phyloP scores from a whole-genome alignment of 306 rosid species.

The Lathyrus sativus region DNA sequence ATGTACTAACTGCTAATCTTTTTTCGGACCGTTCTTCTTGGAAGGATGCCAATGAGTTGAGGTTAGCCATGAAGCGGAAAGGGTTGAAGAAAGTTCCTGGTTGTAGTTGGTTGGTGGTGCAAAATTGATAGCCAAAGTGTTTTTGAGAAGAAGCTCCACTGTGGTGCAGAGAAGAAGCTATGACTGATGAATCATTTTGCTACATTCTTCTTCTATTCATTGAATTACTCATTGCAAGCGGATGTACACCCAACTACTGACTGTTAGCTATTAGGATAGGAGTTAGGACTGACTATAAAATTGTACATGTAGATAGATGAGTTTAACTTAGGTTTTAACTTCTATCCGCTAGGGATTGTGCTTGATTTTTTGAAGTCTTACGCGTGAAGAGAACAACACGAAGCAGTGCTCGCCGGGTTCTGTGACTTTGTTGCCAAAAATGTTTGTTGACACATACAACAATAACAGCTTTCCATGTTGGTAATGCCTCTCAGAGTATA shows the following conservation, averaged over 20 bases:
- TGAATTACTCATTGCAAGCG: conserved; percentile 6
- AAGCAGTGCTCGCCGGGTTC: not conserved
- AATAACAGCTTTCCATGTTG: not conserved
- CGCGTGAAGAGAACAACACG: not conserved
- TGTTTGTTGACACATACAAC: not conserved
- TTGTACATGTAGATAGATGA: conserved; percentile 32
- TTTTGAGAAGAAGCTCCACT: not conserved
- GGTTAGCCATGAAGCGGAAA: conserved; percentile 58
- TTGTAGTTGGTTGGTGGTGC: conserved; percentile 65
- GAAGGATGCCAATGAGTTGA: conserved; percentile 56
- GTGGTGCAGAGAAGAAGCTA: not conserved
- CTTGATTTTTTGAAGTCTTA: not conserved
- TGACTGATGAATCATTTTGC: conserved; percentile 2
- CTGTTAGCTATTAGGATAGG: conserved; percentile 28
- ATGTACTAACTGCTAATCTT: conserved; percentile 57
- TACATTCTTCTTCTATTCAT: conserved; percentile 1
- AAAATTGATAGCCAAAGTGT: conserved; percentile 29
- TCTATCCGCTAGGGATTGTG: not conserved
- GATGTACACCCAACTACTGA: not conserved
- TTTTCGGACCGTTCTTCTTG: conserved; percentile 51
- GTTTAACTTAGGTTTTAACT: conserved; percentile 7
- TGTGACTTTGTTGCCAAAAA: not conserved
- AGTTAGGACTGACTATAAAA: conserved; percentile 23
- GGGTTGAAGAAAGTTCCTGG: conserved; percentile 63
- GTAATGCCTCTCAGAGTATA: not conserved